Conservation (phyloP, 2,329 filamentous ascomycete species). For the Paracoccidioides lutzii region DNA sequence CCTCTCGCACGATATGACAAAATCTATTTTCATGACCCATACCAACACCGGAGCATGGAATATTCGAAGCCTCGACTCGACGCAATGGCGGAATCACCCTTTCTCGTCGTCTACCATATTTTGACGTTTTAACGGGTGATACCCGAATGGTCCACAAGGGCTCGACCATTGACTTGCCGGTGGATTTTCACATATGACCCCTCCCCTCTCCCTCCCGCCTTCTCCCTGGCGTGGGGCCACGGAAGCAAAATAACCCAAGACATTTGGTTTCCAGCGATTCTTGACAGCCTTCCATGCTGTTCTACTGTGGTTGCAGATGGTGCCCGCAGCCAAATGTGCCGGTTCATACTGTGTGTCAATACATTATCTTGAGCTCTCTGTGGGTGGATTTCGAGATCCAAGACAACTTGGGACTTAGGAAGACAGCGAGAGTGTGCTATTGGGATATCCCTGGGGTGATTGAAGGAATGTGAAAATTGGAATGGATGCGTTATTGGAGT, state of each 20-base stretch:
- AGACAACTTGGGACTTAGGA: background rate
- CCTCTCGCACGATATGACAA: background rate
- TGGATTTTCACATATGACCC: background rate
- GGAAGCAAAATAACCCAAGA: background rate
- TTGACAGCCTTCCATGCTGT: background rate
- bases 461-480: background rate
- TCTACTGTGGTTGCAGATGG: slow-evolving; percentile 15
- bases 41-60: slow-evolving; percentile 19
- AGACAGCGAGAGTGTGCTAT: background rate
- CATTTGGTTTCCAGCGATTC: background rate
- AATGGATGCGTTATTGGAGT: background rate
- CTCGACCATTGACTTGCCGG: background rate
- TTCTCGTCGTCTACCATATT: background rate
- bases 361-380: slow-evolving; percentile 25
- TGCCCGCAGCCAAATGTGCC: slow-evolving; percentile 21
- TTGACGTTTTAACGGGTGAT: background rate
- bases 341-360: background rate
- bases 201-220: background rate
- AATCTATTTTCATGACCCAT: background rate
- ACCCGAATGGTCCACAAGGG: background rate
- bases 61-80: slow-evolving; percentile 26
- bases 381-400: background rate
- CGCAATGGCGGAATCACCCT: slow-evolving; percentile 28
- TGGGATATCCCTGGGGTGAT: background rate
- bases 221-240: background rate